phyloP scores from a whole-genome alignment of 1,284 basidiomycete species.

The Violaceomyces palustris region DNA sequence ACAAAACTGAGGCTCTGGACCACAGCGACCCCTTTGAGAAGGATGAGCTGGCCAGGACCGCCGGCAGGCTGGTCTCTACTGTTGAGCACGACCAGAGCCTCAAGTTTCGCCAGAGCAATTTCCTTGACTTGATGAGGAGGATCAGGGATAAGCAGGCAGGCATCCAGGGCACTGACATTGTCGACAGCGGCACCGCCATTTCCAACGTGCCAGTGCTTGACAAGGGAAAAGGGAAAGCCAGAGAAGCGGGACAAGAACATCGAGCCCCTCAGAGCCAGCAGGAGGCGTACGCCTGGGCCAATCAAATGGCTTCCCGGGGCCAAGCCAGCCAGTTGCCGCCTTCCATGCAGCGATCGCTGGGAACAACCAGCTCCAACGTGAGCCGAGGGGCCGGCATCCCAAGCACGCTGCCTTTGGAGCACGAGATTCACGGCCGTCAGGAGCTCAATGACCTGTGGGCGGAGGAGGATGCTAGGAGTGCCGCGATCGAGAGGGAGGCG shows the following conservation, averaged over 20 bases:
- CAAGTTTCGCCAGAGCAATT: slow-evolving; percentile 83
- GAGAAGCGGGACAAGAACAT: too few relatives aligned
- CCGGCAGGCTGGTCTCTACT: slow-evolving; percentile 51
- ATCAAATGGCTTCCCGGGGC: slow-evolving; percentile 19
- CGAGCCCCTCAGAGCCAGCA: slow-evolving; percentile 27
- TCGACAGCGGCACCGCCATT: slow-evolving; percentile 50
- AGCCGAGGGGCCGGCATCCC: slow-evolving; percentile 6
- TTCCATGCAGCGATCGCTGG: slow-evolving; percentile 13
- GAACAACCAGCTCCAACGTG: slow-evolving; percentile 6
- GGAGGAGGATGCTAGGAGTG: slow-evolving; percentile 46
- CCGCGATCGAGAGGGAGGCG: slow-evolving; percentile 19
- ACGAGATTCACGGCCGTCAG: slow-evolving; percentile 14
- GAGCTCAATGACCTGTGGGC: slow-evolving; percentile 43
- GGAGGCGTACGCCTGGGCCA: slow-evolving; percentile 27
- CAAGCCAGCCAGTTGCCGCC: slow-evolving; percentile 15
- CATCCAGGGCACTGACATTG: slow-evolving; percentile 74
- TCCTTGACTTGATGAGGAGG: slow-evolving; percentile 79
- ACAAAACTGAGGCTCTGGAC: slow-evolving; percentile 6
- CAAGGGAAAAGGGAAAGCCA: slow-evolving; percentile 35
- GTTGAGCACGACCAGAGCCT: slow-evolving; percentile 62
- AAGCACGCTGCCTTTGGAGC: slow-evolving; percentile 5
- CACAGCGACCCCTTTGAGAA: slow-evolving; percentile 23
- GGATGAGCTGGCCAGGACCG: slow-evolving; percentile 53
- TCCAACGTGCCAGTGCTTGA: neutral
- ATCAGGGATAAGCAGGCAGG: slow-evolving; percentile 76